A percentile compares a stretch with the other conserved stretches of the same genome.
These are phyloP conservation scores for Cyclanthera cordifolia DNA, from an alignment of 306 rosid genomes.

Conservation along the genomic window DNA sequence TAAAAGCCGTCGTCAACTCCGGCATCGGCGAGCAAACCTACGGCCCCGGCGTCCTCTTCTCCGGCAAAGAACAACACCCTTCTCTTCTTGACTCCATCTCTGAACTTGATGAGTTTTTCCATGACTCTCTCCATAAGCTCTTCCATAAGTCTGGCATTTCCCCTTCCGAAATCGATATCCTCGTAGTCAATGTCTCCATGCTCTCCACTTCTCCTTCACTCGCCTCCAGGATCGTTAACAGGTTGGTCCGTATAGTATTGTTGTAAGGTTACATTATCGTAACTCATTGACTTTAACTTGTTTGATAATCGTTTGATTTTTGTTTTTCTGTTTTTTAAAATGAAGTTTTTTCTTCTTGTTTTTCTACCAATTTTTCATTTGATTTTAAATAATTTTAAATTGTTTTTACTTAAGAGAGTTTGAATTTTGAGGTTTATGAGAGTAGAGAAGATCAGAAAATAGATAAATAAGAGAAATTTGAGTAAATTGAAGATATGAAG, in stretches of 20 bases:
- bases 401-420: no score
- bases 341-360: no score
- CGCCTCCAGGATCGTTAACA: constrained; percentile 38
- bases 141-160: constrained; percentile 33
- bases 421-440: no score
- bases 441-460: no score
- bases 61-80: constrained; percentile 40
- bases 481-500: no score
- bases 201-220: constrained; percentile 47
- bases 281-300: no score
- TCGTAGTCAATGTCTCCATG: constrained; percentile 77
- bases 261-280: not conserved
- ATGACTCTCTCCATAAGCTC: constrained; percentile 41
- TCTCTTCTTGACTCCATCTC: constrained; percentile 29
- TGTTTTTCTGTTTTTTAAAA: no score
- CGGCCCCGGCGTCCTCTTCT: constrained; percentile 52
- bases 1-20: constrained; percentile 76
- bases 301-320: no score
- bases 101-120: constrained; percentile 74
- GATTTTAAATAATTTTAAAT: no score
- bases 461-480: no score
- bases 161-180: constrained; percentile 58
- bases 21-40: constrained; percentile 92
- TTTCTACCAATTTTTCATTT: no score
- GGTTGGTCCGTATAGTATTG: not conserved